Percentiles rank a stretch among this genome's conserved stretches.
Evolutionary conservation across 2,329 filamentous ascomycete species (phyloP).

Genomic region (Coniochaeta ligniaria): DNA sequence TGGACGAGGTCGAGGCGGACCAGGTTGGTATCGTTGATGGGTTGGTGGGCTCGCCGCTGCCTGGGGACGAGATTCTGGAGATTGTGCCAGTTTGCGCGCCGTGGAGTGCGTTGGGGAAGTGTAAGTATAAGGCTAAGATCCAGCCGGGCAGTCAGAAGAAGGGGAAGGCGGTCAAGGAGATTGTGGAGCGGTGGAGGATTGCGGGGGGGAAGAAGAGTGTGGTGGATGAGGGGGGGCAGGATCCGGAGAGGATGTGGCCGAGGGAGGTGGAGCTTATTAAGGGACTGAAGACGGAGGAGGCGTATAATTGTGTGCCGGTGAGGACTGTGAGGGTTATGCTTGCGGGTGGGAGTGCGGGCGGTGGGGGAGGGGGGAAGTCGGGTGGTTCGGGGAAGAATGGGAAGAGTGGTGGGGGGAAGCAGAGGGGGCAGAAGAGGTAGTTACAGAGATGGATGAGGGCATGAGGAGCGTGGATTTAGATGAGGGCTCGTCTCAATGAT

Average conservation of each 20-base stretch:
- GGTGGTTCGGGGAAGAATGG: conserved; percentile 16
- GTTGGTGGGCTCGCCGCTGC: conserved; percentile 69
- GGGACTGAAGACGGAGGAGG: conserved; percentile 72
- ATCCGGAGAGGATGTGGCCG: conserved; percentile 74
- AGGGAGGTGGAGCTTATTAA: conserved; percentile 80
- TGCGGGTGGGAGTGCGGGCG: conserved; percentile 44
- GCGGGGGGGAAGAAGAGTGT: conserved; percentile 53
- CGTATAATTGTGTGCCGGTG: conserved; percentile 74
- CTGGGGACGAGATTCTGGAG: conserved; percentile 76
- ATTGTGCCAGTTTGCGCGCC: conserved; percentile 58
- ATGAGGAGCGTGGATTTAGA: neutral
- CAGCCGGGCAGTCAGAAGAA: conserved; percentile 89
- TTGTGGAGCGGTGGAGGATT: conserved; percentile 72
- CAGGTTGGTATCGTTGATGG: conserved; percentile 54
- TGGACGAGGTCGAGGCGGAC: conserved; percentile 52
- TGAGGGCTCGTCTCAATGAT: no score
- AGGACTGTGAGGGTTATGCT: conserved; percentile 75
- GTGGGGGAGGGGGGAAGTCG: conserved; percentile 25
- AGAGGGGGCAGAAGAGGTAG: conserved; percentile 35
- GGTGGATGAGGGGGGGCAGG: conserved; percentile 52
- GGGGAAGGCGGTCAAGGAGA: conserved; percentile 87
- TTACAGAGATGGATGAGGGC: no score
- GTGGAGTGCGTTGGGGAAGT: conserved; percentile 55
- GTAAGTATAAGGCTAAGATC: conserved; percentile 93
- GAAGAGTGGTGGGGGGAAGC: conserved; percentile 26